Base-by-base conservation (phyloP, 2,329 filamentous ascomycete species). In the Fusarium temperatum region DNA sequence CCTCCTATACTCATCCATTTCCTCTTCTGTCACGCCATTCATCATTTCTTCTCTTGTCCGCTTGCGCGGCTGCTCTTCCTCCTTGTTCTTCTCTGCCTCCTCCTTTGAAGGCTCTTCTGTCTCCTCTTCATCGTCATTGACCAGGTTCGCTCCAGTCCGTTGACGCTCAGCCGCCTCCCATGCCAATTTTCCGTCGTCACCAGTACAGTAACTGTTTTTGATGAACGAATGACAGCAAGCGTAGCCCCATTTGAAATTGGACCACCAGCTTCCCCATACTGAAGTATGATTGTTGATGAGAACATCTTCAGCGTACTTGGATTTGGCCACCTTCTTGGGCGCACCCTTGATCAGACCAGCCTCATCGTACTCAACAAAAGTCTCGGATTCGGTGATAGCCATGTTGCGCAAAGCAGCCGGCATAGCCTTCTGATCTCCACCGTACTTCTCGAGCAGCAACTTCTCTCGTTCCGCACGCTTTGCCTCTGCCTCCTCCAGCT, bases 201-300 rank as follows among this genome's bases (percentile, higher is more conserved):
- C 96, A 1, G 96, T 98, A 82, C 96, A 99, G 80, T 98, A 99
- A 79, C 95, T 98, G 83, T 99, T 98, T 84, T 97, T 98, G 72
- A 97, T 90, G 28, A 91, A 92, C 0, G 95, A 98, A 81, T 97
- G 95, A 85, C 96, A 99, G 82, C 96, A 99, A 28, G 93, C 89
- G 82, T 98, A 99, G 3, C 96, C 96, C 96, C 96, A 99, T 82
- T 92, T 89, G 84, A 98, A 98, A 79, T 94, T 91, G 60, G 91
- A 90, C 96, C 96, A 99, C 96, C 96, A 99, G 79, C 95, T 98
- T 55, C 96, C 96, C 94, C 95, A 99, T 7, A 98, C 92, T 0
- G 93, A 92, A 7, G 90, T 94, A 83, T 99, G 96, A 79, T 99
- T 99, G 85, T 97, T 96, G 81, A 93, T 89, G 61, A 93, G 85